A percentile compares a stretch with the other conserved stretches of the same genome.
These are phyloP conservation scores for Exophiala xenobiotica DNA, from an alignment of 2,329 filamentous ascomycete species.

Conservation along the genomic window DNA sequence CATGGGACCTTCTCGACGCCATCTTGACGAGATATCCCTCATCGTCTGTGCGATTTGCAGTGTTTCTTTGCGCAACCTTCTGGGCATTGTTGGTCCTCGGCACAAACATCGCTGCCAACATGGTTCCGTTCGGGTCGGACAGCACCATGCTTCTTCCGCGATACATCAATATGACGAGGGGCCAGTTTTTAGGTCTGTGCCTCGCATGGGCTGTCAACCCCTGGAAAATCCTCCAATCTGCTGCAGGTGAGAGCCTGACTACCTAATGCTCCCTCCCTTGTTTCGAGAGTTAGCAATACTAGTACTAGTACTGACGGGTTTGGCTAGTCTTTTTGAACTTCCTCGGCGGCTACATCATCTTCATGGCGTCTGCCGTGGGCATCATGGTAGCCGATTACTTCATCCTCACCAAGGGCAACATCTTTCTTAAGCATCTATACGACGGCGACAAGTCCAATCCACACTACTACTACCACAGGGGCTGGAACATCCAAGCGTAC, in stretches of 20 bases:
- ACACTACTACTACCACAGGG: constrained; percentile 36
- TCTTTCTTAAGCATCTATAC: constrained; percentile 40
- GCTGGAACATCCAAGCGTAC: constrained; percentile 36
- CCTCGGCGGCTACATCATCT: constrained; percentile 41
- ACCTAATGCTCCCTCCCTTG: too few species aligned
- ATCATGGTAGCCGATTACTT: constrained; percentile 47
- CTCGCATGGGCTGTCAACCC: constrained; percentile 40
- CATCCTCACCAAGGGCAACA: constrained; percentile 38
- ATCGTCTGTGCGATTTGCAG: constrained; percentile 33
- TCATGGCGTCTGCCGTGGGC: constrained; percentile 40
- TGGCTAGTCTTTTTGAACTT: constrained; percentile 44
- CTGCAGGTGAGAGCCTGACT: too few species aligned
- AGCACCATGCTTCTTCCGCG: constrained; percentile 41
- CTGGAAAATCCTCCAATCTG: constrained; percentile 38
- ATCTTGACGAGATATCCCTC: constrained; percentile 34
- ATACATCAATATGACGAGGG: constrained; percentile 43
- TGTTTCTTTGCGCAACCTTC: constrained; percentile 43
- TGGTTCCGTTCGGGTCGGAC: constrained; percentile 42
- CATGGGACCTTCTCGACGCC: constrained; percentile 9
- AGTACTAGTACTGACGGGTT: too few species aligned
- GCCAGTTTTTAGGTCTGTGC: constrained; percentile 40
- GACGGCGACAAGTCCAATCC: constrained; percentile 28
- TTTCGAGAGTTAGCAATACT: too few species aligned
- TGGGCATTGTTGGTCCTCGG: constrained; percentile 48
- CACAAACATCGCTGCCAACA: constrained; percentile 47